Evolutionary conservation across 1,139 yeast genomes (phyloP), one percentile per base, ranked within the genome.

Genomic region (Barnettozyma hawaiiensis): DNA sequence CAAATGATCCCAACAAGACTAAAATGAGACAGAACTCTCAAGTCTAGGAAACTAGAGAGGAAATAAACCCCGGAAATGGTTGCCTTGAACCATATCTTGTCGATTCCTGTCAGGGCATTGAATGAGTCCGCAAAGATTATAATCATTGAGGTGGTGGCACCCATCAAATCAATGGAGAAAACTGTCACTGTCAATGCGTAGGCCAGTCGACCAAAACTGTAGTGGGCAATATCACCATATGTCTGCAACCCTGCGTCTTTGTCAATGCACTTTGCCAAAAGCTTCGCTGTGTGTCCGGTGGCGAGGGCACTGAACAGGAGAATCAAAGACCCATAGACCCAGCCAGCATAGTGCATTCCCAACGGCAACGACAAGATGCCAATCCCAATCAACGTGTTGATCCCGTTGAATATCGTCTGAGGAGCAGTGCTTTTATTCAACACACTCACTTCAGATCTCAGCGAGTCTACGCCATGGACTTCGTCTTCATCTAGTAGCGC

Each of bases 401-500:
- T 81, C 3, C 95, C 79, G 59, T 90, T 90, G 68, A 90, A 87
- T 19, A 85, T 68, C 0, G 97, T 90, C 61, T 90, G 97, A 1
- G 90, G 83, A 0, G 80, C 82, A 0, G 96, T 89, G 24, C 56
- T 51, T 20, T 47, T 48, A 1, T 59, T 59, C 1, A 47, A 4
- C 84, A 79, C 57, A 74, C 84, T 35, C 81, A 42, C 46, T 4
- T 41, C 39, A 7, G 47, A 43, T 23, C 55, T 54, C 31, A 81
- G 20, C 75, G 21, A 18, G 16, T 42, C 40, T 16, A n/a, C n/a
- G n/a, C n/a, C n/a, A n/a, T n/a, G n/a, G n/a, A n/a, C n/a, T n/a
- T n/a, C n/a, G n/a, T 82, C 76, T 31, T n/a, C 16, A n/a, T 5
- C 10, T 7, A 9, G n/a, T 26, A 16, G 3, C 10, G 29, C 14